phyloP scores from a whole-genome alignment of 1,284 basidiomycete species.

The Ceratobasidium papillatum region DNA sequence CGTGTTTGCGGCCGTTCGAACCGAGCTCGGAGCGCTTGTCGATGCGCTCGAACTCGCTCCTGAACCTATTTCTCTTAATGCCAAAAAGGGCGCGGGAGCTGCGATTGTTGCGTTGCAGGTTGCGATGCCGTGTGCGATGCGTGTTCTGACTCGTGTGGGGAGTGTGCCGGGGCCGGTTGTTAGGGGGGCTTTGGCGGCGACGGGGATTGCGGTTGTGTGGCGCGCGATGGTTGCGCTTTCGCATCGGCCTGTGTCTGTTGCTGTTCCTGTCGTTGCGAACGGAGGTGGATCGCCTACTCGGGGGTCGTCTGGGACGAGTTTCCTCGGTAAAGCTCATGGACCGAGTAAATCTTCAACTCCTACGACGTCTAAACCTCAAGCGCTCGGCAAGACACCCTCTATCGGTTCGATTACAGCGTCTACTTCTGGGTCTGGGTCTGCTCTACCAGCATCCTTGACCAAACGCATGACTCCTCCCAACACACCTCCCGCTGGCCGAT shows the following conservation, averaged over 20 bases:
- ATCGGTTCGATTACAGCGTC: neutral
- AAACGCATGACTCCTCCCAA: constrained; percentile 57
- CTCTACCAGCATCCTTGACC: constrained; percentile 15
- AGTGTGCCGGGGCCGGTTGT: constrained; percentile 56
- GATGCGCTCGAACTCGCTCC: constrained; percentile 65
- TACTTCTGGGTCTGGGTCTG: constrained; percentile 49
- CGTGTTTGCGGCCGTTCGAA: constrained; percentile 66
- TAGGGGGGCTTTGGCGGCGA: constrained; percentile 68
- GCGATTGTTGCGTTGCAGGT: constrained; percentile 66
- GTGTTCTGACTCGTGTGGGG: constrained; percentile 66
- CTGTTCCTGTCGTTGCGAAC: neutral
- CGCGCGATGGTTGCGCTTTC: constrained; percentile 72
- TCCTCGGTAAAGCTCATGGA: constrained; percentile 42
- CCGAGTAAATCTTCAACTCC: neutral
- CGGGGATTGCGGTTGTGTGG: constrained; percentile 77
- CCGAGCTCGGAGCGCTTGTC: constrained; percentile 66
- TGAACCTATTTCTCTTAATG: constrained; percentile 35
- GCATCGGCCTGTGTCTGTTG: constrained; percentile 58
- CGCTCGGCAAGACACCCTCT: constrained; percentile 1
- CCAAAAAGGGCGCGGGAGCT: constrained; percentile 55
- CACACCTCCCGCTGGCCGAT: constrained; percentile 67
- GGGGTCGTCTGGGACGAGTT: neutral
- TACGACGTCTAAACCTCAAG: neutral
- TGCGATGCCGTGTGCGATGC: constrained; percentile 67
- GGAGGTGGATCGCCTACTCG: constrained; percentile 37